Conservation (phyloP, 208 protist species). For the Leishmania martiniquensis region DNA sequence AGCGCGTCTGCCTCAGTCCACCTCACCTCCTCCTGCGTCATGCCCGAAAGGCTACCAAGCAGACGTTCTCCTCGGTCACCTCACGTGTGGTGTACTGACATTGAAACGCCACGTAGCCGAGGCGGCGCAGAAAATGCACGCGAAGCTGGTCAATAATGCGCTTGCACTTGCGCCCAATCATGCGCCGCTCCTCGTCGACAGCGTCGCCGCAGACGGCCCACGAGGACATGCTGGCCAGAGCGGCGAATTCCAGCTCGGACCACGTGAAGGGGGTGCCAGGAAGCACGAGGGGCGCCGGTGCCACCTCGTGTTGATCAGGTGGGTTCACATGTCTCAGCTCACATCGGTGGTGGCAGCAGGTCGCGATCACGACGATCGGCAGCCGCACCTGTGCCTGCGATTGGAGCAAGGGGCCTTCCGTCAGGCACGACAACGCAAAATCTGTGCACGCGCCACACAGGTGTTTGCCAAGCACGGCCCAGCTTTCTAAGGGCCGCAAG, state of each 20-base stretch:
- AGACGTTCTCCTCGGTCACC: slow-evolving; percentile 78
- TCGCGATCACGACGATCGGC: slow-evolving; percentile 59
- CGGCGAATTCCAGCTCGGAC: slow-evolving; percentile 54
- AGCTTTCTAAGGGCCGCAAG: slow-evolving; percentile 15
- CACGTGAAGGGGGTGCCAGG: slow-evolving; percentile 42
- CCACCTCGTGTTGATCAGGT: neutral
- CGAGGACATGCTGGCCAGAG: slow-evolving; percentile 73
- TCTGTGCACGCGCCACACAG: slow-evolving; percentile 82
- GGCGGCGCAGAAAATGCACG: slow-evolving; percentile 52
- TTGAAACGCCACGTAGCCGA: slow-evolving; percentile 53
- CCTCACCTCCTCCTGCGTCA: neutral
- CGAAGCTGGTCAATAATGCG: slow-evolving; percentile 69
- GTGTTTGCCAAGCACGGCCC: slow-evolving; percentile 75
- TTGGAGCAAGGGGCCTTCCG: slow-evolving; percentile 14
- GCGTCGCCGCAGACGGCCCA: slow-evolving; percentile 71
- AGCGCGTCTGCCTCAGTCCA: neutral
- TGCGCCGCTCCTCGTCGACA: slow-evolving; percentile 40
- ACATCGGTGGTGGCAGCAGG: slow-evolving; percentile 84
- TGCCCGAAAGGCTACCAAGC: slow-evolving; percentile 51
- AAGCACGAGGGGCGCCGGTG: slow-evolving; percentile 24
- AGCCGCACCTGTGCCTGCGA: slow-evolving; percentile 26
- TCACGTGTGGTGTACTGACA: slow-evolving; percentile 50
- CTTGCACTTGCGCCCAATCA: slow-evolving; percentile 62
- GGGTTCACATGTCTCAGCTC: slow-evolving; percentile 66
- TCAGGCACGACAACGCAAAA: slow-evolving; percentile 75